Percentiles rank a stretch among this genome's conserved stretches.
Evolutionary conservation across 2,329 filamentous ascomycete genomes (phyloP).

Genomic region (Thielaviopsis cerberus): DNA sequence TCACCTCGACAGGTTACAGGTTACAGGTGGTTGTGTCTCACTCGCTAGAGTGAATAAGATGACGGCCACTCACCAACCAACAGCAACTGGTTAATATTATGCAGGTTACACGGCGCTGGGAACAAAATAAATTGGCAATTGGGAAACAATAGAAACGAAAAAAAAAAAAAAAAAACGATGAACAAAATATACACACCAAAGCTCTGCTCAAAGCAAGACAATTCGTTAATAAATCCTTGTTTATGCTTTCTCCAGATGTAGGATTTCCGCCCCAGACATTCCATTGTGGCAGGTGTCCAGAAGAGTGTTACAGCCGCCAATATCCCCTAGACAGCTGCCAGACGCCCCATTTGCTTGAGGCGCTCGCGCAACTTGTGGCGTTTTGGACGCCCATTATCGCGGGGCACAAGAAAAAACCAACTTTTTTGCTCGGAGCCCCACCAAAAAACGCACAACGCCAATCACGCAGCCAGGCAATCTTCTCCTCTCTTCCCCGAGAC

Average conservation of each 20-base stretch:
- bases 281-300: background rate
- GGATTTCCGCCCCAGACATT: background rate
- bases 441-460: conserved; percentile 12
- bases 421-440: conserved; percentile 11
- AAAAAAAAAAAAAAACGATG: background rate
- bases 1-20: no score
- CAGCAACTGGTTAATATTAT: background rate
- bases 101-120: background rate
- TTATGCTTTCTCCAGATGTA: background rate
- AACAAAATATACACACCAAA: background rate
- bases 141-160: background rate
- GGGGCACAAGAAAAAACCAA: conserved; percentile 13
- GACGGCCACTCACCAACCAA: background rate
- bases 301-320: background rate
- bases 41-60: no score
- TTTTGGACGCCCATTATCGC: conserved; percentile 4
- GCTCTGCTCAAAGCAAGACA: background rate
- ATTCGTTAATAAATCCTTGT: background rate
- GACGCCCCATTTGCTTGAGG: conserved; percentile 1
- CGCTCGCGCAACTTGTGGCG: background rate
- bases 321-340: background rate
- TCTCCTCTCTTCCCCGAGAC: conserved; percentile 10
- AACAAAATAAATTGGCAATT: no score
- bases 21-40: background rate
- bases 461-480: conserved; percentile 7